Evolutionary conservation across 371 early-diverging fungal species (phyloP).

Genomic region (Mortierella sp.): DNA sequence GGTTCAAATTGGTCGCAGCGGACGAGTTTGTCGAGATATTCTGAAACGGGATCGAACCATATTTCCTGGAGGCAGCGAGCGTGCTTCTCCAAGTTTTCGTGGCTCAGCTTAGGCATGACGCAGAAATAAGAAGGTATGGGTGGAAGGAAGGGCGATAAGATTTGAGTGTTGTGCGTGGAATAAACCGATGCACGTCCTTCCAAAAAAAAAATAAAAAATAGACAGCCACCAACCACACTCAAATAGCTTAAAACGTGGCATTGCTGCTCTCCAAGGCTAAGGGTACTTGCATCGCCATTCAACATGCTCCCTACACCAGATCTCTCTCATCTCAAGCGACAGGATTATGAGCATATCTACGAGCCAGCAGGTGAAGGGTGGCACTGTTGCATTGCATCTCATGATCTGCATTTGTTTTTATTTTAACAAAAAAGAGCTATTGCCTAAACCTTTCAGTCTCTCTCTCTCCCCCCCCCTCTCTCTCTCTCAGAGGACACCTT

Average conservation of each 20-base stretch:
- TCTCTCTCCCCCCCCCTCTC: no score
- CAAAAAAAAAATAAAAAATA: no score
- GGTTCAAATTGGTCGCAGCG: not conserved
- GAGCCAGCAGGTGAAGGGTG: constrained; percentile 85
- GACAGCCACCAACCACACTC: not conserved
- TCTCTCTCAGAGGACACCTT: constrained; percentile 88
- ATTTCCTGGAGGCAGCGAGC: not conserved
- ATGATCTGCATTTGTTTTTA: not conserved
- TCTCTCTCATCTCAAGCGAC: constrained; percentile 75
- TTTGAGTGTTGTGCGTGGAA: not conserved
- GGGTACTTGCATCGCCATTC: not conserved
- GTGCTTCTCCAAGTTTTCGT: constrained; percentile 2
- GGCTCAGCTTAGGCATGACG: not conserved
- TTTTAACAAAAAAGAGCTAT: not conserved
- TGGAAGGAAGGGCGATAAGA: not conserved
- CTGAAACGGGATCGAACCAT: not conserved
- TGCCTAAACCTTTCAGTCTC: not conserved
- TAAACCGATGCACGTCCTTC: no score
- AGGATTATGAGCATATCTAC: constrained; percentile 81
- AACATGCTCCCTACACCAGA: constrained; percentile 83
- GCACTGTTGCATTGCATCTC: not conserved
- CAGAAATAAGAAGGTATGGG: not conserved
- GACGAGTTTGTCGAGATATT: constrained; percentile 9
- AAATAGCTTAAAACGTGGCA: no score
- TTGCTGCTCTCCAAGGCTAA: no score